Conservation (phyloP, 768 basidiomycete genomes). For the Collybiopsis confluens region DNA sequence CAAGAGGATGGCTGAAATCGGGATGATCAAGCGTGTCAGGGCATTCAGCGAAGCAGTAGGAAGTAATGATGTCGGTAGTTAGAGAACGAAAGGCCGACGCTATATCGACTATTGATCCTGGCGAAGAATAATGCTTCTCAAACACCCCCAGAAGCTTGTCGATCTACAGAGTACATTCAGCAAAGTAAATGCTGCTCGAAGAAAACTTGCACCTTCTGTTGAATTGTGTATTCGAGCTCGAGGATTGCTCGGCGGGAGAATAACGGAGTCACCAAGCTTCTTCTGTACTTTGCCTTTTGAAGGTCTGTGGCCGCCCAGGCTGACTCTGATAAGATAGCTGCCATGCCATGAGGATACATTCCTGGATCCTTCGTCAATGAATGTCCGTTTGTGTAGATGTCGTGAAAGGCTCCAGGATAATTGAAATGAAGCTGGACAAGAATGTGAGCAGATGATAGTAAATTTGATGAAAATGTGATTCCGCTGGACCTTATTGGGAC, state of each 20-base stretch:
- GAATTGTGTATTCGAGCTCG: conserved; percentile 10
- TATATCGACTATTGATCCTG: conserved; percentile 25
- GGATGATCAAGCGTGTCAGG: conserved; percentile 26
- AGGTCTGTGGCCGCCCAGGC: conserved; percentile 33
- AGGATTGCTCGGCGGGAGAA: conserved; percentile 35
- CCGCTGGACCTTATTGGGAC: conserved; percentile 34
- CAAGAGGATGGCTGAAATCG: conserved; percentile 31
- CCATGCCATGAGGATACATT: conserved; percentile 27
- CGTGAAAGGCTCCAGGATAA: conserved; percentile 26
- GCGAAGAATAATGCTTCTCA: conserved; percentile 6
- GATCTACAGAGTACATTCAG: too few species aligned
- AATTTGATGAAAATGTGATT: neutral
- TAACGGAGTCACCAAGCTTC: conserved; percentile 28
- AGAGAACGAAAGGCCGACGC: conserved; percentile 37
- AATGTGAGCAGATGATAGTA: neutral
- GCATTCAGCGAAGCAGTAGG: conserved; percentile 34
- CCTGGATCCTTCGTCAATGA: conserved; percentile 33
- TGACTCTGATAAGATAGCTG: conserved; percentile 29
- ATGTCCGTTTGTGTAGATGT: conserved; percentile 29
- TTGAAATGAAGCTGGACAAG: conserved; percentile 35
- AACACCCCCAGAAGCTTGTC: conserved; percentile 24
- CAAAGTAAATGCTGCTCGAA: too few species aligned
- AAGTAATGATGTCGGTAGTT: conserved; percentile 39
- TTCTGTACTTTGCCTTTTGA: conserved; percentile 24
- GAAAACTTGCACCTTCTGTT: neutral